A percentile compares a stretch with the other conserved stretches of the same genome.
Conservation (phyloP, 2,329 filamentous ascomycete species). For the Tolypocladium paradoxum region DNA sequence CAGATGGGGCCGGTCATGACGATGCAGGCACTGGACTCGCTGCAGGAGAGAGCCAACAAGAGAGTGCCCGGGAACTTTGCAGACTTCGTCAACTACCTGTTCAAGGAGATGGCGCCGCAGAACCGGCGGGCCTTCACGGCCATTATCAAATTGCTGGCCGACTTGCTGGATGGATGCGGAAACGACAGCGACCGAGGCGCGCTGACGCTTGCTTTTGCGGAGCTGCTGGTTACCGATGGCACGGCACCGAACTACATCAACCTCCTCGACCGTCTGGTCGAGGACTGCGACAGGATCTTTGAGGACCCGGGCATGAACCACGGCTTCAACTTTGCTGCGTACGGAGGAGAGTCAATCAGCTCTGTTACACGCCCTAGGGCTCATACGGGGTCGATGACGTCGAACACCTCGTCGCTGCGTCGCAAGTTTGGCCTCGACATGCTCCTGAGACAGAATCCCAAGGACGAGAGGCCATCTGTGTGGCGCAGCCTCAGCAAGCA, state of each 20-base stretch:
- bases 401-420: conserved; percentile 76
- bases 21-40: conserved; percentile 54
- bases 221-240: conserved; percentile 69
- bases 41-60: conserved; percentile 60
- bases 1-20: conserved; percentile 80
- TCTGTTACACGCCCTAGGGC: conserved; percentile 46
- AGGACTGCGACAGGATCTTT: conserved; percentile 84
- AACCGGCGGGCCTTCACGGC: conserved; percentile 70
- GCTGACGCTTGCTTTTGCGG: conserved; percentile 78
- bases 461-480: conserved; percentile 64
- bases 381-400: conserved; percentile 65
- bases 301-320: conserved; percentile 44
- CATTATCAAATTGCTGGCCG: conserved; percentile 75
- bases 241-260: conserved; percentile 78
- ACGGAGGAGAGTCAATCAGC: conserved; percentile 47
- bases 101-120: conserved; percentile 56
- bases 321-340: conserved; percentile 25
- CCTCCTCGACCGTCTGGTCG: conserved; percentile 75
- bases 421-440: conserved; percentile 74
- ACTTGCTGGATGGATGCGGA: conserved; percentile 77
- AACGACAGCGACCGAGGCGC: conserved; percentile 87
- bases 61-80: conserved; percentile 63
- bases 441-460: conserved; percentile 69
- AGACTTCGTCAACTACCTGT: conserved; percentile 55
- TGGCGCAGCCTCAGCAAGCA: conserved; percentile 86